Evolutionary conservation across 148 eudicot genomes (phyloP).

Genomic region (Beta vulgaris): DNA sequence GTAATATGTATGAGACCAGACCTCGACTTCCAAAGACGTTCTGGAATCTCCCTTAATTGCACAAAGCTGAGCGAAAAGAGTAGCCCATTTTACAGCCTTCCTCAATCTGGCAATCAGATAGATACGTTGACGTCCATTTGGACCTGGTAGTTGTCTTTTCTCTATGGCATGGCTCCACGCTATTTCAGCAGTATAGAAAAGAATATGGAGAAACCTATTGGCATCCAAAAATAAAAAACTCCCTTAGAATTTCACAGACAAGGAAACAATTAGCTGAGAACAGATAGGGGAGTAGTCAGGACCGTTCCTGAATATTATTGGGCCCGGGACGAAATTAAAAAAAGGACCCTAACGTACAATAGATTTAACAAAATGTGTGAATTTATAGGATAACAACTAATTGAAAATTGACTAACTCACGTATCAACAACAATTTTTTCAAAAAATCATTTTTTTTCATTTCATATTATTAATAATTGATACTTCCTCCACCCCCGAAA

Average conservation of each 20-base stretch:
- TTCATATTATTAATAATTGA: no score
- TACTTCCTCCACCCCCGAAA: no score
- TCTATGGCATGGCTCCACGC: conserved; percentile 99
- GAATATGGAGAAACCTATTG: conserved; percentile 74
- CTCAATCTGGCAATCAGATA: conserved; percentile 87
- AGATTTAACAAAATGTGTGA: no score
- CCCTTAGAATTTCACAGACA: background rate
- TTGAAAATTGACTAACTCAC: no score
- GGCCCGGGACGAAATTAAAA: no score
- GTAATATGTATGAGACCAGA: conserved; percentile 21
- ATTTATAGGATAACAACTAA: no score
- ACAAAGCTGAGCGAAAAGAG: conserved; percentile 74
- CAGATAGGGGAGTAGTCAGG: background rate
- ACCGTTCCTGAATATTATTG: no score
- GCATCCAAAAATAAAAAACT: conserved; percentile 8
- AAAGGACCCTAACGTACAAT: no score
- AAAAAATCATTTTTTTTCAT: no score
- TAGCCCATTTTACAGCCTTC: conserved; percentile 95
- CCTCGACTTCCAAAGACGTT: conserved; percentile 98
- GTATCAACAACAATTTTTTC: no score
- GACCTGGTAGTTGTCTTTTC: conserved; percentile 92
- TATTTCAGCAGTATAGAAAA: conserved; percentile 86
- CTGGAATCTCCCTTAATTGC: conserved; percentile 86
- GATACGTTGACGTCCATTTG: conserved; percentile 73
- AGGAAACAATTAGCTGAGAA: background rate